These are phyloP conservation scores for Stenocarpella maydis DNA, from an alignment of 2,329 filamentous ascomycete species.

Conservation along the genomic window DNA sequence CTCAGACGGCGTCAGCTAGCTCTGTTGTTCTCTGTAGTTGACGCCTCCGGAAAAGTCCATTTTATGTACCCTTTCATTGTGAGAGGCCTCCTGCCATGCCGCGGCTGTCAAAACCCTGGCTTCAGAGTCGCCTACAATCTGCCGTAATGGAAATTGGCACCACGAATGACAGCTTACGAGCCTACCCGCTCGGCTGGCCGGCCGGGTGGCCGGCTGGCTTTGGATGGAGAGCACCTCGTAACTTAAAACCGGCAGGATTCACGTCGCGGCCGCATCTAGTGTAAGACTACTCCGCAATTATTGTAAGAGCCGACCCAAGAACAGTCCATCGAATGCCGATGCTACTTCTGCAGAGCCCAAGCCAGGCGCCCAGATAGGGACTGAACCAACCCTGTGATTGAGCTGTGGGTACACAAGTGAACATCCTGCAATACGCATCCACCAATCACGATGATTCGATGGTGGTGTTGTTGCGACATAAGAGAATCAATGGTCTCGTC, in stretches of 20 bases:
- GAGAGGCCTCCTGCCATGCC: conserved; percentile 2
- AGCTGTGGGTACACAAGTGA: neutral
- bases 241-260: conserved; percentile 15
- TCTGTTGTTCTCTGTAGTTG: neutral
- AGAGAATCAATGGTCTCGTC: neutral
- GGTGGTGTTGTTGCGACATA: neutral
- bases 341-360: neutral
- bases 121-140: neutral
- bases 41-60: neutral
- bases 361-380: neutral
- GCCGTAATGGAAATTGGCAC: neutral
- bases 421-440: neutral
- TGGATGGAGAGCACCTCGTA: neutral
- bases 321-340: neutral
- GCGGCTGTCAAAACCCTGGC: neutral
- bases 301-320: neutral
- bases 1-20: neutral
- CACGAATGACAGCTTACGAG: neutral
- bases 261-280: neutral
- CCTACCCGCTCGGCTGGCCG: neutral
- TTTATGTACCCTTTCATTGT: no score
- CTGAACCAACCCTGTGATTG: neutral
- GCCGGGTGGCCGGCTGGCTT: neutral
- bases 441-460: neutral
- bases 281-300: no score